Conservation (phyloP, 139 green algal species). For the Closterium sp. region DNA sequence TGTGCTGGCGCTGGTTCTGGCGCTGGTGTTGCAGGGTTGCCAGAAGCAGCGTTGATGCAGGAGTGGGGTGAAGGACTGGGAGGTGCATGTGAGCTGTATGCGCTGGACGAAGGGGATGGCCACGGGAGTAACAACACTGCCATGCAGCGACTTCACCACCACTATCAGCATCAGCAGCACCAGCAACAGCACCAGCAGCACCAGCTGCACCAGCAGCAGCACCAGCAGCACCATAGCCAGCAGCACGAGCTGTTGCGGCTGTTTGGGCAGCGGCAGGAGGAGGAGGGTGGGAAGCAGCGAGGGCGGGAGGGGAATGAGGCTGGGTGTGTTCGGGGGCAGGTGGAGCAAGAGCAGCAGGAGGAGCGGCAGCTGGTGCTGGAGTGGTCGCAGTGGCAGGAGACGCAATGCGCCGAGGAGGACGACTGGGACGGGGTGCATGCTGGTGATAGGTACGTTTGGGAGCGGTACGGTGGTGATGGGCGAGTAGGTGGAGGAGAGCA, state of each 20-base stretch:
- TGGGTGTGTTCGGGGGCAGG: background rate
- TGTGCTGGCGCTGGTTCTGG: no score
- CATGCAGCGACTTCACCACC: background rate
- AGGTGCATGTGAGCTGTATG: background rate
- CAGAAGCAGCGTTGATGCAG: no score
- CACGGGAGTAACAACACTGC: background rate
- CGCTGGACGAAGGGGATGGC: background rate
- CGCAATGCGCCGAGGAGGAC: background rate
- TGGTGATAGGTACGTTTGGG: no score
- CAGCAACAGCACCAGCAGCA: no score
- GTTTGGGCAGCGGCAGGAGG: no score
- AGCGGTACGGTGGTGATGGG: no score
- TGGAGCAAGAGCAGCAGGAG: background rate
- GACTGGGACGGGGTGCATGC: background rate
- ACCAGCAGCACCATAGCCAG: background rate
- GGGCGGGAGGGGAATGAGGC: no score
- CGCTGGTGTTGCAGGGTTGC: no score
- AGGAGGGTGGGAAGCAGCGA: no score
- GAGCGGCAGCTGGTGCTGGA: background rate
- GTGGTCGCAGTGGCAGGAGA: background rate
- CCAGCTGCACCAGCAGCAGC: no score
- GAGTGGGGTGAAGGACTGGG: no score
- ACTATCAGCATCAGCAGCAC: background rate
- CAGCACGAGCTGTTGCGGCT: background rate
- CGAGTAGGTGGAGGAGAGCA: no score